phyloP scores from a whole-genome alignment of 2,329 filamentous ascomycete species.

The Chaetomiaceae sp. region DNA sequence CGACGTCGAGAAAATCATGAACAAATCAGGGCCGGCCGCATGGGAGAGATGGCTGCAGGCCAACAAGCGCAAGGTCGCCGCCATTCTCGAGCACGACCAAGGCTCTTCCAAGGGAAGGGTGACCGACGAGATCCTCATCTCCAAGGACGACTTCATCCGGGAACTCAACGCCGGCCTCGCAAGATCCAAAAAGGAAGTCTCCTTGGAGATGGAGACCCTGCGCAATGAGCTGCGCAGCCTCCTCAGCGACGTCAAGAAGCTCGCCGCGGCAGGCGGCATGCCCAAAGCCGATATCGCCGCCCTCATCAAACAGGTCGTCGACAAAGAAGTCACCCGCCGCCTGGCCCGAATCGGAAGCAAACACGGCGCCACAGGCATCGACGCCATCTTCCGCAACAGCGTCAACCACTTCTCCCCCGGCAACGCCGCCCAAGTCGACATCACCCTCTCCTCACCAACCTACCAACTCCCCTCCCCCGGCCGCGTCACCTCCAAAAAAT shows the following conservation, averaged over 20 bases:
- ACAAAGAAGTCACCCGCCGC: constrained; percentile 40
- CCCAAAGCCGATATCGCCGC: constrained; percentile 37
- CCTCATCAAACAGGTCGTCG: constrained; percentile 39
- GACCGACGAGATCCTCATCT: constrained; percentile 36
- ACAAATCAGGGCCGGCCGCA: constrained; percentile 24
- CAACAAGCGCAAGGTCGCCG: constrained; percentile 42
- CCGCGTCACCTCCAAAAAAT: constrained; percentile 25
- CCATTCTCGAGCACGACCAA: constrained; percentile 18
- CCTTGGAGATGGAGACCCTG: constrained; percentile 37
- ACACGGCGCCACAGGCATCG: constrained; percentile 41
- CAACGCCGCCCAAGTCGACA: constrained; percentile 62
- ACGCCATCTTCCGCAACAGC: constrained; percentile 43
- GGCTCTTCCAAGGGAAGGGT: background rate
- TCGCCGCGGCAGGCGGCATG: constrained; percentile 29
- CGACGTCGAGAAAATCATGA: constrained; percentile 11
- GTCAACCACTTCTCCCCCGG: constrained; percentile 71
- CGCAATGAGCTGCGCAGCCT: constrained; percentile 23
- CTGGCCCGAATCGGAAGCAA: constrained; percentile 43
- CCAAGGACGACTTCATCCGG: constrained; percentile 45
- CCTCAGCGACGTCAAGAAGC: constrained; percentile 28
- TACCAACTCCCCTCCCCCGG: constrained; percentile 39
- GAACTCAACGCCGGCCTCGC: constrained; percentile 39
- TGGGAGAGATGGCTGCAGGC: constrained; percentile 51
- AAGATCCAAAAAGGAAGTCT: constrained; percentile 36
- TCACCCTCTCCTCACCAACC: constrained; percentile 53